Evolutionary conservation across 768 basidiomycete species (phyloP), one percentile per base, ranked within the genome.

Genomic region (Fomitopsis serialis): DNA sequence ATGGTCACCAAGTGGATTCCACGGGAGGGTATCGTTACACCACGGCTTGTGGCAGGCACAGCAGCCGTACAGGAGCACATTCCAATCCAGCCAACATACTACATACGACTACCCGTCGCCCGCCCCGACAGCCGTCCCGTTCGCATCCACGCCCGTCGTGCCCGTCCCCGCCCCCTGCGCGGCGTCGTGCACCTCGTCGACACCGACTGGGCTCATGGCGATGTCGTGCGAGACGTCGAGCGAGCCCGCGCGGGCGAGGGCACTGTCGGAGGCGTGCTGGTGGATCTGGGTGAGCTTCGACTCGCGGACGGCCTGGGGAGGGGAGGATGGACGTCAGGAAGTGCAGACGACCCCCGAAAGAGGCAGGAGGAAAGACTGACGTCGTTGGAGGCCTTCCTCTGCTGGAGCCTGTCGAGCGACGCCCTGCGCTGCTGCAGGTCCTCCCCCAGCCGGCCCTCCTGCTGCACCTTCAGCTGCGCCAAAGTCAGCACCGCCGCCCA

Each of bases 381-480:
- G 45, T 66, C 68, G 55, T 63, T 63, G 19, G 61, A 54, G 2
- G 61, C 62, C 54, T 68, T 69, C 54, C 53, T 59, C 25, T 64
- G 58, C 55, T 60, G 61, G 37, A 62, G 52, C 48, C 64, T 54
- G 21, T 65, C 61, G 25, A 69, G 48, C 12, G 63, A 60, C 3
- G 42, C 37, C 8, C 58, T 62, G 50, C 62, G 61, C 47, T 58
- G 58, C 56, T 60, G 59, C n/a, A 66, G 54, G 24, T 63, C 63
- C 45, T 58, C 57, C 40, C 62, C 60, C 27, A 62, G 57, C 44
- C 57, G 58, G 27, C 59, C 54, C 42, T 64, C 61, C 44, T 67
- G 60, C 57, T 62, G 62, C 22, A 60, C 56, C 55, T 61, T 58
- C 53, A 66, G 52, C 68, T 70, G 51, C 44, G 42, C 4, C n/a